phyloP scores from a whole-genome alignment of 345 rosid genomes.

The Eutrema yunnanense region DNA sequence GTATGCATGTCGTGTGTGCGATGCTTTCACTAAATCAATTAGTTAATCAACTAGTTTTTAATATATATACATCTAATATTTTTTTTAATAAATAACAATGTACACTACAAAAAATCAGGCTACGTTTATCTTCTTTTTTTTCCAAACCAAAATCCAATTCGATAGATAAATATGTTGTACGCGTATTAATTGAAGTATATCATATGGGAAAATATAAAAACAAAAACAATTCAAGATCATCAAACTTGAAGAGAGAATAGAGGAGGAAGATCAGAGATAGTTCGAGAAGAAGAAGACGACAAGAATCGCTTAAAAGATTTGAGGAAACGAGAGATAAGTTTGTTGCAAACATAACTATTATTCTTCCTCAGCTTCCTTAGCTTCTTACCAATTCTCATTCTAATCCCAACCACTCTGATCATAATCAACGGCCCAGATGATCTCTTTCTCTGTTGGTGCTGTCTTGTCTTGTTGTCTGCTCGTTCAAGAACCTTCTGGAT shows the following conservation, averaged over 20 bases:
- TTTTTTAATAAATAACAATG: neutral
- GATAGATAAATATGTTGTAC: neutral
- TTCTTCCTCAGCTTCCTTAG: conserved; percentile 59
- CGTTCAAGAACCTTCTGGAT: conserved; percentile 56
- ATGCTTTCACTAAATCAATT: neutral
- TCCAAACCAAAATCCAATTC: neutral
- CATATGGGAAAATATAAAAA: neutral
- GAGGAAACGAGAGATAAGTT: conserved; percentile 25
- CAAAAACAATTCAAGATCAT: conserved; percentile 6
- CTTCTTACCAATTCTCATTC: conserved; percentile 62
- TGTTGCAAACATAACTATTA: conserved; percentile 20
- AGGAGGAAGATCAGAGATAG: conserved; percentile 32
- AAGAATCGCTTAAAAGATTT: conserved; percentile 21
- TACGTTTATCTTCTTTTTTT: neutral
- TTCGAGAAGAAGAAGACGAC: conserved; percentile 17
- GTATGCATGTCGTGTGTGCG: neutral
- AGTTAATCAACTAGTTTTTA: neutral
- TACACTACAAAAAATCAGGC: too few species aligned
- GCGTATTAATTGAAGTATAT: neutral
- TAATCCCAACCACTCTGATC: conserved; percentile 51
- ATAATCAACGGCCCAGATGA: conserved; percentile 43
- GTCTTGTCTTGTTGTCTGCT: conserved; percentile 35
- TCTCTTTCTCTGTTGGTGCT: conserved; percentile 8
- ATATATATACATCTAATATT: neutral
- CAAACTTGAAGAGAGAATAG: conserved; percentile 27